A percentile compares a stretch with the other conserved stretches of the same genome.
Evolutionary conservation across 805 yeast species (phyloP).

Genomic region (Candida tallmaniae): DNA sequence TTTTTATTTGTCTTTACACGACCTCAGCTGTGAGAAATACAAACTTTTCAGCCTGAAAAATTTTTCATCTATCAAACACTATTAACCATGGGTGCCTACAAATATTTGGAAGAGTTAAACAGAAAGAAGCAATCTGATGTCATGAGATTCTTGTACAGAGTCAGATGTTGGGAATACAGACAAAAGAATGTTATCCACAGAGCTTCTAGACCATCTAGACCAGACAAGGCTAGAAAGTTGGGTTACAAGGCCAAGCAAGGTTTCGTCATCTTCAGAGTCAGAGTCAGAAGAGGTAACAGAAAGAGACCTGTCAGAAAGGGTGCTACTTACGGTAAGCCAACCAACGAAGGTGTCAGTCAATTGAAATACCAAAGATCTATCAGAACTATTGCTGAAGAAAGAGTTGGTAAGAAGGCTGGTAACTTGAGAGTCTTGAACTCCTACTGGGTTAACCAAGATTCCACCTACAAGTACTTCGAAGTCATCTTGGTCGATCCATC

Average conservation of each 20-base stretch:
- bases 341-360: constrained; percentile 99
- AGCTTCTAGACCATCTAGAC: constrained; percentile 97
- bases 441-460: constrained; percentile 99
- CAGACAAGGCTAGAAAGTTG: constrained; percentile 99
- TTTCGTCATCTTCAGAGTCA: constrained; percentile 95
- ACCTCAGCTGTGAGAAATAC: too few species aligned
- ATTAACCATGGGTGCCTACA: constrained; percentile 97
- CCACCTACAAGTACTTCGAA: constrained; percentile 99
- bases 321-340: constrained; percentile 99
- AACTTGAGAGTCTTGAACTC: constrained; percentile 99
- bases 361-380: constrained; percentile 98
- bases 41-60: constrained; percentile 7
- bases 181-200: constrained; percentile 98
- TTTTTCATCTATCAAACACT: constrained; percentile 3
- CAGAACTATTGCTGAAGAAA: constrained; percentile 99
- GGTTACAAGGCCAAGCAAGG: constrained; percentile 99
- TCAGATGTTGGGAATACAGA: constrained; percentile 99
- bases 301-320: constrained; percentile 99
- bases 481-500: constrained; percentile 96
- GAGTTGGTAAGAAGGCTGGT: constrained; percentile 98
- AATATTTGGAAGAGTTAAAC: constrained; percentile 97
- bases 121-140: constrained; percentile 99
- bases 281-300: constrained; percentile 99
- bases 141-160: constrained; percentile 96
- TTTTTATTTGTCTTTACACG: too few species aligned